Evolutionary conservation across 2,329 filamentous ascomycete genomes (phyloP), one percentile per base, ranked within the genome.

Genomic region (Neopestalotiopsis sp.): DNA sequence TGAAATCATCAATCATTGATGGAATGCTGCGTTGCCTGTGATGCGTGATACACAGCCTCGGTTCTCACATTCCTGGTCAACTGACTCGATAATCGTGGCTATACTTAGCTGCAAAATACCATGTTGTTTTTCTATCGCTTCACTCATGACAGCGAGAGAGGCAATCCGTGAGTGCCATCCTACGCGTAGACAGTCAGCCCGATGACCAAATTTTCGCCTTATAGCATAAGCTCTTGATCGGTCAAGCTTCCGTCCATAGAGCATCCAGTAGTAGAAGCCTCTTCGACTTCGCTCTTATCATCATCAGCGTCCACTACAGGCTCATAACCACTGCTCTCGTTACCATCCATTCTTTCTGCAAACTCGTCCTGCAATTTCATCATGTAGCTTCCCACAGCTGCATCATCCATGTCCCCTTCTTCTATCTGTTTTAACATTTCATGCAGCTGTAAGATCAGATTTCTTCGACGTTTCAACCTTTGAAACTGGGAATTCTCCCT

Each of bases 301-400:
- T 32, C 63, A 32, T 62, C 30, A 14, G 30, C 34, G 10, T 38
- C 34, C 34, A 38, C 20, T 32, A 10, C 59, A 34, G 4, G 5
- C 20, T 9, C 49, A 5, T 38, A 24, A 13, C 64, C 52, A 4
- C 63, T 52, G 28, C 64, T n/a, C 13, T 93, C 89, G 34, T 94
- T 87, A 1, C 85, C 85, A 28, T 88, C 85, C 93, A 97, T 95
- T 7, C 88, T 84, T 4, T 84, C 73, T 7, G 92, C 85, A 75
- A 97, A 97, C 67, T 97, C 93, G 63, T 86, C 86, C 76, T 95
- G 93, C 13, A 96, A 78, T 70, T 86, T 86, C 67, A 81, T 83
- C 59, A 96, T 79, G 86, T 93, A 94, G 59, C 81, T 83, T 24
- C 83, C 81, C 38, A 97, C 80, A 0, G 88, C 84, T 2, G 86